Evolutionary conservation across 108 stramenopile genomes (phyloP), one percentile per base, ranked within the genome.

Genomic region (Cylindrotheca closterium): DNA sequence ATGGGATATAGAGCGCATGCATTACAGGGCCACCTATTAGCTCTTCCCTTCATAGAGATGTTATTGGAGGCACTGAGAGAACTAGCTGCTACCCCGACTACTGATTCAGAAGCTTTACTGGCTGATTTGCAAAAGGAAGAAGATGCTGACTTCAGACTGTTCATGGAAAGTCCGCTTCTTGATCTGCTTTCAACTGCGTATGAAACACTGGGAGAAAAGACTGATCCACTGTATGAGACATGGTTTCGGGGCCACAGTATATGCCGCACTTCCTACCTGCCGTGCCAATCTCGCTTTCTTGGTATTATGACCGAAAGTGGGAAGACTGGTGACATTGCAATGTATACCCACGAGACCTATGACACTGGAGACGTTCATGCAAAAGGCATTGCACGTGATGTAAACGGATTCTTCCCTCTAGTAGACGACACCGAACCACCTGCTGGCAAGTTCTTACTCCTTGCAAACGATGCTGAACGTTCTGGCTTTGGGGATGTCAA

Each of bases 181-280:
- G 15, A 42, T 42, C 7, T 10, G 15, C 7, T 42, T 42, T 7
- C 7, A 7, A 42, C 7, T 10, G 10, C 7, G 37, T 42, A 10
- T 42, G 37, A 7, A 7, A 15, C 37, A 10, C 15, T 42, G 15
- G n/a, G n/a, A n/a, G n/a, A n/a, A n/a, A n/a, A n/a, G n/a, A n/a
- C n/a, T n/a, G 37, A 15, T 10, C 10, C 7, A 15, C 15, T 42
- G 37, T 10, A 10, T 7, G 15, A 42, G 10, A 10, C 15, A 15
- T 42, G 37, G 37, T 42, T 42, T 42, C 7, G 15, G 37, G 37
- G 37, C 15, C 37, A 7, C 37, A 42, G 15, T 15, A 47, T 83
- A 32, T 83, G 82, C 70, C 71, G 71, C 0, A 79, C 82, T 15
- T 65, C 56, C 5, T 34, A 63, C 17, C 24, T 77, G 4, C 82